Base-by-base conservation (phyloP, 2,329 filamentous ascomycete species). In the Trichoderma sp. region DNA sequence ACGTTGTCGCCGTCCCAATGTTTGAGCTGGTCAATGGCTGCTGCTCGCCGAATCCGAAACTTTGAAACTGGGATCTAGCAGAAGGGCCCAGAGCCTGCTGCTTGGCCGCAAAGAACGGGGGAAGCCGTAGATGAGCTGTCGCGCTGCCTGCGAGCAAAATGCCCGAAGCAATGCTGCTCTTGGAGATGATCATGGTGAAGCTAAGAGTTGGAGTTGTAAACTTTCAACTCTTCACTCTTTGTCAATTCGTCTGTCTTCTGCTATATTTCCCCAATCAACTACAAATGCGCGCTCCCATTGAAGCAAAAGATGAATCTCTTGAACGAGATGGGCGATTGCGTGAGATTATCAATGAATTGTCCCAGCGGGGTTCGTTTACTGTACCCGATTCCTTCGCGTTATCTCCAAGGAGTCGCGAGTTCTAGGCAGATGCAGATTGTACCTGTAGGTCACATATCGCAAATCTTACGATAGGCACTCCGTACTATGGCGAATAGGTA, bases 351-450 rank as follows among this genome's bases (percentile, higher is more conserved):
- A 7, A 65, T 47, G 23, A 23, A 13, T 7, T 34, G 6, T 12
- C 6, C n/a, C n/a, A 6, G 55, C 55, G 66, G 66, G 66, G 66
- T 61, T 32, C 68, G 57, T 57, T 17, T 70, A 63, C 68, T n/a
- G 68, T 70, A 63, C 68, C 68, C 68, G 68, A 30, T 57, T 30
- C 3, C 30, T n/a, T 55, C 68, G 43, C 68, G 32, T 61, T 17
- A 26, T 57, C 20, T 9, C 20, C 20, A 20, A 67, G 20, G 5
- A 20, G 0, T 50, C 43, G 43, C 43, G 43, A 50, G 43, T 12
- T 20, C 43, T 50, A 50, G 43, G 4, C 43, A 20, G 1, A 50
- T 12, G 43, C 43, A 12, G n/a, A 50, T 50, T 50, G 43, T 47
- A n/a, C 36, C 15, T 39, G 17, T 47, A 47, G 11, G 11, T 50